phyloP scores from a whole-genome alignment of 2,329 filamentous ascomycete species.

The Fusarium continuum region DNA sequence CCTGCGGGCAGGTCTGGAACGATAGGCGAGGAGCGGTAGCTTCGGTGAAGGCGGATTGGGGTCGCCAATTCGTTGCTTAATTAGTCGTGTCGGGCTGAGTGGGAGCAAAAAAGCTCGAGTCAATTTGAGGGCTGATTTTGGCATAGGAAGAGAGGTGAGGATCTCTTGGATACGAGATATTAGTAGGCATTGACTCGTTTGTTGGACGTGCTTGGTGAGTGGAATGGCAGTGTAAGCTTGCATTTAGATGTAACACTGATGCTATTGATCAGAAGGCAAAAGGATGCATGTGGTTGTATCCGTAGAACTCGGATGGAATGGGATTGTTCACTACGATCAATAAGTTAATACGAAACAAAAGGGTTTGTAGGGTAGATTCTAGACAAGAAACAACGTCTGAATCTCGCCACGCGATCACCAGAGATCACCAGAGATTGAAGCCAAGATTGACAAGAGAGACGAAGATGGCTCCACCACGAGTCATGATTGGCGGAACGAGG shows the following conservation, averaged over 20 bases:
- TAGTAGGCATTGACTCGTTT: slow-evolving; percentile 2
- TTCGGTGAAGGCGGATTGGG: slow-evolving; percentile 19
- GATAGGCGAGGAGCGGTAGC: slow-evolving; percentile 32
- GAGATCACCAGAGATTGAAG: not conserved
- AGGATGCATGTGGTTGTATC: not conserved
- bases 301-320: not conserved
- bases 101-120: not conserved
- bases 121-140: slow-evolving; percentile 14
- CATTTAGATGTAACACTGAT: not conserved
- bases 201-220: not conserved
- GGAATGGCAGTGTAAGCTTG: not conserved
- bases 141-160: not conserved
- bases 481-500: slow-evolving; percentile 10
- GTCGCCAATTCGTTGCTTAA: not conserved
- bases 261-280: not conserved
- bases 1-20: slow-evolving; percentile 14
- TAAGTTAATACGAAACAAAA: not conserved
- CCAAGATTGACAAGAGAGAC: not conserved
- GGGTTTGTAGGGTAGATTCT: not conserved
- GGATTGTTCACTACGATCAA: not conserved
- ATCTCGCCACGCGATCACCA: not conserved
- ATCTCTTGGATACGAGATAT: not conserved
- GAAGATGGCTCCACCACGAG: not conserved
- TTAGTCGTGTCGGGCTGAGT: not conserved
- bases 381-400: not conserved